These are phyloP conservation scores for Phalaenopsis hybrid DNA, from an alignment of 116 monocot species.

Conservation along the genomic window DNA sequence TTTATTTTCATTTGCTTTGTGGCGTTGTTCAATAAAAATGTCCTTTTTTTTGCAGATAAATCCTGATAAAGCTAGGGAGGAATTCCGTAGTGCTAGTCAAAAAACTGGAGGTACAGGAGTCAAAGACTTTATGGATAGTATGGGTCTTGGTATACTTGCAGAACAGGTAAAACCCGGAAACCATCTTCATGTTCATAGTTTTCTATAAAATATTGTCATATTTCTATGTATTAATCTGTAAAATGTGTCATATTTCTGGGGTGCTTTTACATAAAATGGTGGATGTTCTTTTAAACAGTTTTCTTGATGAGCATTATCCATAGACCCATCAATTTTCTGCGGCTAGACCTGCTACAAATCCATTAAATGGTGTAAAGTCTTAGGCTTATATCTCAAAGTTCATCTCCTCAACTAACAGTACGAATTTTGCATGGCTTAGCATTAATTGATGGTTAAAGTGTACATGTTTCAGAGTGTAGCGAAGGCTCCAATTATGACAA, in stretches of 20 bases:
- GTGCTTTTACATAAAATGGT: neutral
- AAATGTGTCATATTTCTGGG: neutral
- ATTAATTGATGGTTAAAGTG: neutral
- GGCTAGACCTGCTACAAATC: neutral
- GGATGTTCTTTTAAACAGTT: neutral
- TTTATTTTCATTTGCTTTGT: neutral
- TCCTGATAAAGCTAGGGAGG: slow-evolving; percentile 94
- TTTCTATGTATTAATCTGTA: neutral
- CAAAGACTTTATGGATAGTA: slow-evolving; percentile 97
- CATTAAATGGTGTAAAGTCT: neutral
- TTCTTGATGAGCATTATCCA: neutral
- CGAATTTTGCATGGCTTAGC: neutral
- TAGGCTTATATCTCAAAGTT: neutral
- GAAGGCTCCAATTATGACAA: neutral
- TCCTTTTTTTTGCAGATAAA: slow-evolving; percentile 55
- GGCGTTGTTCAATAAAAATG: neutral
- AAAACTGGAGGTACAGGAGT: slow-evolving; percentile 74
- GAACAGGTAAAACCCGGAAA: slow-evolving; percentile 65
- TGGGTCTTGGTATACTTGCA: slow-evolving; percentile 92
- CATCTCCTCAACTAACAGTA: neutral
- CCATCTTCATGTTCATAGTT: neutral
- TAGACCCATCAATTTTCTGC: neutral
- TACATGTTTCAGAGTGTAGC: slow-evolving; percentile 1
- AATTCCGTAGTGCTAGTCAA: slow-evolving; percentile 71
- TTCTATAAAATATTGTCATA: neutral